Conservation (phyloP, 2,329 filamentous ascomycete genomes). For the Clarireedia homoeocarpa region DNA sequence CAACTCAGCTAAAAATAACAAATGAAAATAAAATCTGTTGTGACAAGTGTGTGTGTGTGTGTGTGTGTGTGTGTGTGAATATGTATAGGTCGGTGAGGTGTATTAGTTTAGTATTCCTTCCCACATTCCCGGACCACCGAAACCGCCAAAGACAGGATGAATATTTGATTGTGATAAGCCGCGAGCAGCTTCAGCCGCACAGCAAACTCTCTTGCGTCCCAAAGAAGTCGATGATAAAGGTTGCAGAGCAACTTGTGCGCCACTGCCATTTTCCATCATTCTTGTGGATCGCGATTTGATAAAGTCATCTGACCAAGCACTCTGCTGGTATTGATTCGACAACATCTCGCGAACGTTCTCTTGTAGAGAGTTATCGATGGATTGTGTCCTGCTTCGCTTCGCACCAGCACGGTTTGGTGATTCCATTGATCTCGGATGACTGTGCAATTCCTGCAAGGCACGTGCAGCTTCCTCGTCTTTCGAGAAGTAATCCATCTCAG, state of each 20-base stretch:
- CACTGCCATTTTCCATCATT: constrained; percentile 31
- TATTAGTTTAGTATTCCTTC: constrained; percentile 48
- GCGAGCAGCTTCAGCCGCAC: constrained; percentile 49
- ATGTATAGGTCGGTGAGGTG: constrained; percentile 10
- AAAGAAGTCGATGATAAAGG: constrained; percentile 35
- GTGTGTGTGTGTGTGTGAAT: constrained; percentile 10
- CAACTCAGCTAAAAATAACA: constrained; percentile 4
- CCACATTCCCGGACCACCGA: constrained; percentile 59
- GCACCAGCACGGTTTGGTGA: constrained; percentile 33
- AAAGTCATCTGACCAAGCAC: constrained; percentile 22
- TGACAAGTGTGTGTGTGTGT: constrained; percentile 9
- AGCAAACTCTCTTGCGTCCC: constrained; percentile 59
- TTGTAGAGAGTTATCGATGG: constrained; percentile 53
- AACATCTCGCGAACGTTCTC: constrained; percentile 61
- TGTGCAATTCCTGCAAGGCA: constrained; percentile 53
- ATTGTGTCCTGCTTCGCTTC: constrained; percentile 54
- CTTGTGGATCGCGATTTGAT: constrained; percentile 27
- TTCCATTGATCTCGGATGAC: constrained; percentile 37
- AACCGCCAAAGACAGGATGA: constrained; percentile 42
- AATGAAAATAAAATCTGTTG: constrained; percentile 13
- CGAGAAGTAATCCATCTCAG: constrained; percentile 36
- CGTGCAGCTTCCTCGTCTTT: constrained; percentile 46
- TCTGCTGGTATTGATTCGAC: constrained; percentile 27
- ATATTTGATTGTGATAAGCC: constrained; percentile 39
- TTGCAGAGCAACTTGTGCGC: constrained; percentile 34